Conservation (phyloP, 192 early-diverging fungal species). For the Mycoemilia scoparia region DNA sequence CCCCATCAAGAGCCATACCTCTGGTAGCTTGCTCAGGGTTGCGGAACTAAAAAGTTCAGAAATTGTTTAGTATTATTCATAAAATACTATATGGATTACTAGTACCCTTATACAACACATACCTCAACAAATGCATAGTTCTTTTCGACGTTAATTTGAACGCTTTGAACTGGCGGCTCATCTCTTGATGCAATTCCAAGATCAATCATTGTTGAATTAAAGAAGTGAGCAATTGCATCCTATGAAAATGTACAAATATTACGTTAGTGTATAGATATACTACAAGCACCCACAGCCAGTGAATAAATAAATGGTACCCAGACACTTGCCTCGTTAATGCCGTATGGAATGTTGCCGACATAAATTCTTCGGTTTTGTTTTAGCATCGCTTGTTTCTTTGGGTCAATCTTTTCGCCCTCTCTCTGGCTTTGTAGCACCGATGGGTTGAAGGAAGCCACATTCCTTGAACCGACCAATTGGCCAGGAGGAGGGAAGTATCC, state of each 20-base stretch:
- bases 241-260: slow-evolving; percentile 17
- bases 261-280: neutral
- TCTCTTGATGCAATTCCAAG: slow-evolving; percentile 50
- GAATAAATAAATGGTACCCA: neutral
- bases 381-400: slow-evolving; percentile 31
- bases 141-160: slow-evolving; percentile 86
- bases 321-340: slow-evolving; percentile 49
- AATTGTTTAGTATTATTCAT: slow-evolving; percentile 9
- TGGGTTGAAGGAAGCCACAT: slow-evolving; percentile 25
- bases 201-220: slow-evolving; percentile 70
- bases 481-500: slow-evolving; percentile 32
- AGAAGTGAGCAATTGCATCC: slow-evolving; percentile 52
- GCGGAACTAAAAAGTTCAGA: too few species aligned
- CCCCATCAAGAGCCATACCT: slow-evolving; percentile 86
- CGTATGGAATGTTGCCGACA: slow-evolving; percentile 75
- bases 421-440: slow-evolving; percentile 22
- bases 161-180: slow-evolving; percentile 51
- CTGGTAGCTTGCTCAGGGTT: slow-evolving; percentile 72
- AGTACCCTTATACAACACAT: too few species aligned
- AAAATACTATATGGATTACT: slow-evolving; percentile 1
- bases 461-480: slow-evolving; percentile 16
- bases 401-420: slow-evolving; percentile 27
- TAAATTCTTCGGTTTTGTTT: slow-evolving; percentile 77
- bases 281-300: neutral
- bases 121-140: slow-evolving; percentile 95